Percentiles rank a stretch among this genome's conserved stretches.
Conservation (phyloP, 176 grass and related monocot species). For the Aegilops bicornis region DNA sequence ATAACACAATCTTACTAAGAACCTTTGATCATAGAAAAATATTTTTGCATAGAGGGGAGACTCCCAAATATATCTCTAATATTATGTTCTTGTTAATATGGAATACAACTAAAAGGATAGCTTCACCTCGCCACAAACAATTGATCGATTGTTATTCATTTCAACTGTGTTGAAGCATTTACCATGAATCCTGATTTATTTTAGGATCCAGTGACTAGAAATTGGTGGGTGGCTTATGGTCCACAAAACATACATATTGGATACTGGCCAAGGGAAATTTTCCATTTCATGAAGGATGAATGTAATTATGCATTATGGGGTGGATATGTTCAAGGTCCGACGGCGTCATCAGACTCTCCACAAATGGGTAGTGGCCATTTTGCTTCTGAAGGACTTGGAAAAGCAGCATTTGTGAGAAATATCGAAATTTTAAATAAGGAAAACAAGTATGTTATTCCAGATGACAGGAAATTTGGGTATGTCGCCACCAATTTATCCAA, state of each 20-base stretch:
- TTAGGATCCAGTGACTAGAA: slow-evolving; percentile 11
- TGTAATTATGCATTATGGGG: neutral
- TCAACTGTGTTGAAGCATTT: neutral
- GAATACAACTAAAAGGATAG: neutral
- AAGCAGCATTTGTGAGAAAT: slow-evolving; percentile 1
- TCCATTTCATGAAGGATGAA: neutral
- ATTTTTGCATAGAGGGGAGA: neutral
- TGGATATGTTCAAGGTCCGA: neutral
- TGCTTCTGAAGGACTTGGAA: slow-evolving; percentile 6
- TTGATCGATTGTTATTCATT: neutral
- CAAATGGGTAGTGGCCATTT: slow-evolving; percentile 40
- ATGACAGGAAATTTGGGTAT: neutral
- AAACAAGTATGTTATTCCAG: neutral
- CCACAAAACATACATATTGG: neutral
- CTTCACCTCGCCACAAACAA: neutral
- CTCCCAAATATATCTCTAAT: neutral
- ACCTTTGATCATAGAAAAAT: neutral
- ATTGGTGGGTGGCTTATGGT: slow-evolving; percentile 24
- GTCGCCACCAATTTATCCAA: neutral
- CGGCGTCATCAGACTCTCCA: neutral
- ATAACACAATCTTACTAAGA: neutral
- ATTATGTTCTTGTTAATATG: neutral
- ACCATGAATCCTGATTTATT: neutral
- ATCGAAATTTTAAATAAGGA: neutral
- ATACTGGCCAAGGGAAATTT: slow-evolving; percentile 35